Base-by-base conservation (phyloP, 192 early-diverging fungal species). In the Coemansia sp. region DNA sequence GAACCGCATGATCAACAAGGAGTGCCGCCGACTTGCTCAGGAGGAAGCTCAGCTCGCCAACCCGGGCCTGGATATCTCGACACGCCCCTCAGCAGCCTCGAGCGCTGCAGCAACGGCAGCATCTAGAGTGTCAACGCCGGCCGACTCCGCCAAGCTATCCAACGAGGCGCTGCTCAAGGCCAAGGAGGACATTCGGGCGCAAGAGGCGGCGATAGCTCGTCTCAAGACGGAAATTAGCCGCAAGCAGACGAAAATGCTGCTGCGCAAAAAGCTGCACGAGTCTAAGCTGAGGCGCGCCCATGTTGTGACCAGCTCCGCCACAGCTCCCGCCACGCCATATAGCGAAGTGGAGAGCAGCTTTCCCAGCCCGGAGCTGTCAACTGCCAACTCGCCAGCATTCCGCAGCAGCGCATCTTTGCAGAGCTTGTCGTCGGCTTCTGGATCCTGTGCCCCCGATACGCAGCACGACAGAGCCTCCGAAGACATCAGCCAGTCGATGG, bases 171-270 rank as follows among this genome's bases (percentile, higher is more conserved):
- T 78, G 57, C 24, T 51, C 12, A 65, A 61, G 40, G 42, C 76
- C 10, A 68, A 78, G 59, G 41, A 56, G 56, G 42, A 41, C 12
- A 31, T 78, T 17, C 61, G 53, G 59, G 67, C 62, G 12, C 62
- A 78, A 27, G 76, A 78, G 59, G 59, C 67, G 27, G 76, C 70
- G 35, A 78, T 78, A 22, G 76, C 76, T 4, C 57, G 62, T 37
- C 69, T 78, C 17, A 72, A 65, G 59, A 66, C 69, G 22, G 62
- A 78, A 46, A 78, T 78, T 54, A 72, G 62, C 24, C 76, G 66
- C 17, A 67, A 60, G 35, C 70, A 78, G 63, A 60, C 70, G 4
- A 54, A 54, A 37, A 67, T 71, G 27, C 53, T 68, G 10, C 32
- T 78, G 35, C 70, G 67, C 19, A 68, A 73, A 38, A 69, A 64